Percentiles rank a stretch among this genome's conserved stretches.
Evolutionary conservation across 1,284 basidiomycete species (phyloP).

Genomic region (Chalciporus sp.): DNA sequence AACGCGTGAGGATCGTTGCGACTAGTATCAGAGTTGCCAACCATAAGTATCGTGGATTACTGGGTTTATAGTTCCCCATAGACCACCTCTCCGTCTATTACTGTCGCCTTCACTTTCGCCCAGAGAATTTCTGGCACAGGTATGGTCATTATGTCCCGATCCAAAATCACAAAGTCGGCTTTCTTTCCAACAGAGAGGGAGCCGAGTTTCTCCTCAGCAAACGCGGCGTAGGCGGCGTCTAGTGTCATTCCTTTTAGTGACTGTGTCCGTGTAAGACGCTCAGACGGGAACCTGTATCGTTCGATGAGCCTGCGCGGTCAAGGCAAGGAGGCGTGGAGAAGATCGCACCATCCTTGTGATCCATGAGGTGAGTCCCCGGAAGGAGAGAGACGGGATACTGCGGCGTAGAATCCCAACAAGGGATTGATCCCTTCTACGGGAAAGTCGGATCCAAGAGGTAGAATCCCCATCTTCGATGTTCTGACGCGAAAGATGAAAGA

Average conservation of each 20-base stretch:
- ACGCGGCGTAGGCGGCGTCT: conserved; percentile 86
- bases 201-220: conserved; percentile 71
- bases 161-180: conserved; percentile 85
- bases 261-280: conserved; percentile 75
- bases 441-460: conserved; percentile 90
- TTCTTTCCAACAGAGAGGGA: conserved; percentile 74
- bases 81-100: conserved; percentile 74
- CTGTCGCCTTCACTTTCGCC: conserved; percentile 59
- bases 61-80: conserved; percentile 52
- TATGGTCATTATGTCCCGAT: conserved; percentile 77
- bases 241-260: conserved; percentile 85
- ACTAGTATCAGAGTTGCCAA: neutral
- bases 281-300: conserved; percentile 60
- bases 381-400: conserved; percentile 71
- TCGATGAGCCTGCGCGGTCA: neutral
- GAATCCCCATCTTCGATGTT: conserved; percentile 50
- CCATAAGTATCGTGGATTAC: neutral
- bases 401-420: conserved; percentile 84
- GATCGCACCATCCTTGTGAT: conserved; percentile 70
- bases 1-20: neutral
- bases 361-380: conserved; percentile 84
- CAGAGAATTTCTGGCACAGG: conserved; percentile 57
- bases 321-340: neutral
- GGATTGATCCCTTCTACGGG: conserved; percentile 87
- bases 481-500: conserved; percentile 1